Conservation (phyloP, 768 basidiomycete species). For the Boletus eberwhitei region DNA sequence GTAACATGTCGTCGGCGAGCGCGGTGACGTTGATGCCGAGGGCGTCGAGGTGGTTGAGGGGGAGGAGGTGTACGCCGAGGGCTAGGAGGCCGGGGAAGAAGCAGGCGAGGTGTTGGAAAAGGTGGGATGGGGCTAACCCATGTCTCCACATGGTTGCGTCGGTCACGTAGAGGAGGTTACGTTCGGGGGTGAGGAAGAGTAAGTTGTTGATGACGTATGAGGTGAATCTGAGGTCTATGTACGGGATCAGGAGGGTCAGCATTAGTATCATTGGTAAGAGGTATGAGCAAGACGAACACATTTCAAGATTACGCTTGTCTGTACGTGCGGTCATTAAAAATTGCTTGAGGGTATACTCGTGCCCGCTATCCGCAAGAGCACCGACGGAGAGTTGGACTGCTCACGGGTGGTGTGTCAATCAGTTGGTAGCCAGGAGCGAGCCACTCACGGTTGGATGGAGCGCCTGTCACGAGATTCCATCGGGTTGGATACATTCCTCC, state of each 20-base stretch:
- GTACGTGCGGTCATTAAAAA: conserved; percentile 63
- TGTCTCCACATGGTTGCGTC: conserved; percentile 35
- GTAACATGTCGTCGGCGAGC: conserved; percentile 27
- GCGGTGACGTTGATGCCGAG: conserved; percentile 44
- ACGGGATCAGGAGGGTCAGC: not conserved
- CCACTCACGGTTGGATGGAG: conserved; percentile 45
- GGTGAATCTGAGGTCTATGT: conserved; percentile 56
- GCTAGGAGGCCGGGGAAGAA: conserved; percentile 77
- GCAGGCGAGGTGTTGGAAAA: conserved; percentile 71
- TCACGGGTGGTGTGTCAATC: not conserved
- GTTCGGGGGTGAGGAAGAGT: conserved; percentile 17
- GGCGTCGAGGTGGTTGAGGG: conserved; percentile 47
- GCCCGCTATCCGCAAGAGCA: conserved; percentile 64
- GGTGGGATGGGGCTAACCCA: conserved; percentile 38
- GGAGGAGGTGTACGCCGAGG: conserved; percentile 63
- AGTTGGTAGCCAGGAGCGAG: not conserved
- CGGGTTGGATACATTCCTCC: conserved; percentile 61
- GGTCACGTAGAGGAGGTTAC: conserved; percentile 53
- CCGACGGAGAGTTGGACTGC: conserved; percentile 54
- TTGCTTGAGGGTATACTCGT: conserved; percentile 75
- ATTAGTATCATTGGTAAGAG: not conserved
- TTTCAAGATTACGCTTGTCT: conserved; percentile 57
- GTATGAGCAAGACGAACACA: conserved; percentile 48
- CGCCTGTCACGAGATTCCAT: conserved; percentile 51
- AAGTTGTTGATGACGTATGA: conserved; percentile 60